Conservation (phyloP, 345 rosid genomes). For the Combretum micranthum region DNA sequence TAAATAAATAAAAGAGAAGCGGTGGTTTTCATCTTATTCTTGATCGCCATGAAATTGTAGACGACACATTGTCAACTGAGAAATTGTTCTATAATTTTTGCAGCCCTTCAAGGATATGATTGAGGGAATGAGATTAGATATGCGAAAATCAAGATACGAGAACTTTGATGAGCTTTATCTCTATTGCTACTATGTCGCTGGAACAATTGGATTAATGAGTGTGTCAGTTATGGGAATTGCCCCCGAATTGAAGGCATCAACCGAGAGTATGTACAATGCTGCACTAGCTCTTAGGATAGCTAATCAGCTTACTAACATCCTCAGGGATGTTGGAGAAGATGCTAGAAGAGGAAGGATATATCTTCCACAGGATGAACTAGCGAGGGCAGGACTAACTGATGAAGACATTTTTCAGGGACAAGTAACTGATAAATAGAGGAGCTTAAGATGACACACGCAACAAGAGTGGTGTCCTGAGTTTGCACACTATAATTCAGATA, state of each 20-base stretch:
- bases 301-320: conserved; percentile 52
- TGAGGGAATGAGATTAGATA: conserved; percentile 44
- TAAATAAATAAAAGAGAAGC: too few relatives aligned
- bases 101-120: conserved; percentile 57
- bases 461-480: too few relatives aligned
- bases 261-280: conserved; percentile 41
- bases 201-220: conserved; percentile 49
- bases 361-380: conserved; percentile 44
- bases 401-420: conserved; percentile 36
- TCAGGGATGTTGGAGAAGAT: conserved; percentile 55
- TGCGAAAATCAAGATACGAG: conserved; percentile 34
- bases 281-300: conserved; percentile 49
- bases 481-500: too few relatives aligned
- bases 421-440: conserved; percentile 42
- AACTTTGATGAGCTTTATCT: conserved; percentile 51
- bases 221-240: conserved; percentile 54
- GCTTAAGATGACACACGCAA: too few relatives aligned
- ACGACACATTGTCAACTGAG: neutral
- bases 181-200: conserved; percentile 50
- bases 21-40: too few relatives aligned
- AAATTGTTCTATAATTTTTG: neutral
- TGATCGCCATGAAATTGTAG: too few relatives aligned
- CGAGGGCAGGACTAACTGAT: conserved; percentile 29
- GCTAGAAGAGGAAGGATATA: conserved; percentile 48
- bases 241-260: conserved; percentile 36